These are phyloP conservation scores for Daldinia concentrica DNA, from an alignment of 495 filamentous ascomycete species.

Conservation along the genomic window DNA sequence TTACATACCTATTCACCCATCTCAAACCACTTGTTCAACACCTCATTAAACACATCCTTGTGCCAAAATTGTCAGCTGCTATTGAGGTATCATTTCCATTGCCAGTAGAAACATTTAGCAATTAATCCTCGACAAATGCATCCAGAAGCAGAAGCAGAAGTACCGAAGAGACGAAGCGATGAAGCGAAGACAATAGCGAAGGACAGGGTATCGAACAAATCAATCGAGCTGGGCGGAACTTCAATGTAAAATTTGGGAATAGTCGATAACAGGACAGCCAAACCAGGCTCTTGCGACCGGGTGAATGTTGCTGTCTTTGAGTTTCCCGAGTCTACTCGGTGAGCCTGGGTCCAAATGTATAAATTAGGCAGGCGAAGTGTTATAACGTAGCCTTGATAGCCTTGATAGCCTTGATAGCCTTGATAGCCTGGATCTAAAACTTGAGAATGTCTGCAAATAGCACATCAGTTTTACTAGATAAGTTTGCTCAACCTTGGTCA, in stretches of 20 bases:
- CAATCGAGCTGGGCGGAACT: not conserved
- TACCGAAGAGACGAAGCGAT: not conserved
- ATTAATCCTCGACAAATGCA: not conserved
- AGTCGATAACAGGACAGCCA: not conserved
- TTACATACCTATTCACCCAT: not conserved
- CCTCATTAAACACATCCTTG: not conserved
- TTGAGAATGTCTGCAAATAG: not conserved
- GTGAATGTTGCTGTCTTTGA: not conserved
- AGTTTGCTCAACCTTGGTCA: not conserved
- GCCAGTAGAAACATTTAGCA: not conserved
- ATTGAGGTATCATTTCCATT: not conserved
- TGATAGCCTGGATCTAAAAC: not conserved
- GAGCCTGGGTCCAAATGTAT: not conserved
- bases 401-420: not conserved
- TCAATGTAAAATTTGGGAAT: not conserved
- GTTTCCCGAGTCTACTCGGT: not conserved
- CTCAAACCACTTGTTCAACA: not conserved
- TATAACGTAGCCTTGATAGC: not conserved
- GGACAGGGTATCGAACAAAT: not conserved
- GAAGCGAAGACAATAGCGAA: not conserved
- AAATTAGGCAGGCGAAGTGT: not conserved
- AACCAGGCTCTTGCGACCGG: not conserved
- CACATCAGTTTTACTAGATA: not conserved
- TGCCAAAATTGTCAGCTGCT: not conserved
- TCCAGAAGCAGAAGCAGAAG: too few species aligned